Evolutionary conservation across 345 rosid species (phyloP), one percentile per base, ranked within the genome.

Genomic region (Nephelium lappaceum): DNA sequence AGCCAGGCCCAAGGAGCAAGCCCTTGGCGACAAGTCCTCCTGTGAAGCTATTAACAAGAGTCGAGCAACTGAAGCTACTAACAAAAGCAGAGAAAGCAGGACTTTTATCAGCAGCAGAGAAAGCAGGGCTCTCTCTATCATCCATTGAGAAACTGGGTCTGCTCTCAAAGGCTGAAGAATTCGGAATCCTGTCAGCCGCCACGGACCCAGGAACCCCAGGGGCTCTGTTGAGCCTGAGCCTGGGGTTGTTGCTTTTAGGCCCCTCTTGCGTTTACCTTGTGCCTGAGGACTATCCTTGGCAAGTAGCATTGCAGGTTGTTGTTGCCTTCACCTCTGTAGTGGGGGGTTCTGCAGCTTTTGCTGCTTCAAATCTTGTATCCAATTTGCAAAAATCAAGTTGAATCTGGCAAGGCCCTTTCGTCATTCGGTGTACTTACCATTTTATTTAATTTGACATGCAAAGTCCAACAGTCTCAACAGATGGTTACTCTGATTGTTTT

Each of bases 61-160:
- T 95, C 66, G 99, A 93, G 88, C 89, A 95, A 77, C 97, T 95
- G 41, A 95, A 89, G 79, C 92, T 95, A 23, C 84, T 95, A 31
- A 90, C 89, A 68, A 93, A 93, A 85, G 99, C 99, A 0, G 97
- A 93, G 84, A 95, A 90, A 73, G 97, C 97, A 0, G 98, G 99
- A 6, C 79, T 95, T 21, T 89, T 95, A 25, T 95, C 98, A 0
- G 92, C 97, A 0, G 99, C 98, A 0, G 99, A 93, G 87, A 93
- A 93, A 68, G 83, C 85, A 15, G 98, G 98, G n/a, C 77, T 95
- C 39, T 95, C 98, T 4, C 86, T 93, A 0, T 91, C 99, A 2
- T 78, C 93, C 11, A 95, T 95, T 11, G 98, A 95, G 94, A 93
- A 92, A 84, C 88, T 93, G 61, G 99, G 98, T 18, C 87, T 95